Base-by-base conservation (phyloP, 306 rosid species). In the Rosa chinensis region DNA sequence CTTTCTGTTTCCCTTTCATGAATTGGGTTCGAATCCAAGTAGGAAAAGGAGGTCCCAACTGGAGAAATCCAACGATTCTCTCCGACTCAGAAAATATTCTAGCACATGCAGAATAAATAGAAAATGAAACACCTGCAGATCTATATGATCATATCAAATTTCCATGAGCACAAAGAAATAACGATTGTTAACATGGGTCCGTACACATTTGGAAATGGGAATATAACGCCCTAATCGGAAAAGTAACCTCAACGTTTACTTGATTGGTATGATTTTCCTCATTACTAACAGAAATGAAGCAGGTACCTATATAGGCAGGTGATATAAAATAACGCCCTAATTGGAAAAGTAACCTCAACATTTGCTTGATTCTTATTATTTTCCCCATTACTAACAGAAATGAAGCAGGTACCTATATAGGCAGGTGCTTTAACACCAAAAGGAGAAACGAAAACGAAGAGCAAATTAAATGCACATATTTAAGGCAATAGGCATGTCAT, bases 21-120 rank as follows among this genome's bases (percentile, higher is more conserved):
- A 80, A 32, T 77, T 77, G 73, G 91, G 86, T 86, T 85, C 91
- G 87, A 82, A 84, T 86, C 75, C 35, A 18, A 48, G 17, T 10
- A 66, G 75, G 40, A 66, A 80, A 74, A 82, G 70, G 28, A 55
- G 79, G 85, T 81, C 84, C 84, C 79, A 75, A 81, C 11, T 67
- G 80, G 84, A 75, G 75, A 81, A 55, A 74, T 74, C 56, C 83
- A 73, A 64, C 78, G 66, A 66, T 77, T 52, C 55, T 52, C 58
- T 48, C 75, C 45, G 43, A 67, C 72, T 25, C 18, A 67, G 50
- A 32, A 32, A 25, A 63, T 63, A 37, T 18, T 6, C 62, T 14
- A 32, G 68, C 68, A 12, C 47, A 44, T 44, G 16, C 52, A 48
- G 52, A 11, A 48, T 21, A 21, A 32, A 8, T 21, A 58, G 10